A percentile compares a stretch with the other conserved stretches of the same genome.
Conservation (phyloP, 352 stramenopile species). For the Phytophthora pluvialis region DNA sequence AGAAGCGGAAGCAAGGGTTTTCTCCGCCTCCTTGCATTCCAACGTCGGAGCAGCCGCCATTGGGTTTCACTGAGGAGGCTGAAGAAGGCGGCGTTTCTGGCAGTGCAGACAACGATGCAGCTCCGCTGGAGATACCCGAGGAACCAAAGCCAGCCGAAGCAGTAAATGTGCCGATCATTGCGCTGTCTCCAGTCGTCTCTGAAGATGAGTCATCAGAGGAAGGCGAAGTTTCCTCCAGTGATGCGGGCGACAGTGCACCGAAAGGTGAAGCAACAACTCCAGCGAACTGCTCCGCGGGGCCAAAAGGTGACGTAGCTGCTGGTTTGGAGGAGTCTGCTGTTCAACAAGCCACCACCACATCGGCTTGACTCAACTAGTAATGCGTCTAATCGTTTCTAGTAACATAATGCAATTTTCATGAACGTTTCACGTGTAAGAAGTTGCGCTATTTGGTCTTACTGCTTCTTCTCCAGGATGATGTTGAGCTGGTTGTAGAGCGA, state of each 20-base stretch:
- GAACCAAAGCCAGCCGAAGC: slow-evolving; percentile 11
- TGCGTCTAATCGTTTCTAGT: slow-evolving; percentile 32
- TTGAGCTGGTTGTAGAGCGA: slow-evolving; percentile 88
- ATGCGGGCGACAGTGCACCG: not conserved
- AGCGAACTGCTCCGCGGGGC: slow-evolving; percentile 17
- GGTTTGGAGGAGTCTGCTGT: slow-evolving; percentile 24
- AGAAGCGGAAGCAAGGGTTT: slow-evolving; percentile 37
- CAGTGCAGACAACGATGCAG: not conserved
- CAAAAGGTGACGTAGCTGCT: slow-evolving; percentile 9
- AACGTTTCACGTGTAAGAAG: slow-evolving; percentile 3
- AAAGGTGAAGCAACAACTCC: slow-evolving; percentile 7
- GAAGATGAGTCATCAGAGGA: slow-evolving; percentile 29
- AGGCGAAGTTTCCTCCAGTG: slow-evolving; percentile 14
- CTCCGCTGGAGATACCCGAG: slow-evolving; percentile 5
- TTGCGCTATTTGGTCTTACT: slow-evolving; percentile 21
- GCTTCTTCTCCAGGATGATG: slow-evolving; percentile 88
- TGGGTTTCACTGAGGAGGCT: slow-evolving; percentile 36
- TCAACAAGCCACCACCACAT: slow-evolving; percentile 33
- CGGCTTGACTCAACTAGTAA: slow-evolving; percentile 27
- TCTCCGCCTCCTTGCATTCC: slow-evolving; percentile 33
- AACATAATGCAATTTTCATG: slow-evolving; percentile 25
- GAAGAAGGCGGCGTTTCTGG: slow-evolving; percentile 10
- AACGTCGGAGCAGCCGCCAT: slow-evolving; percentile 32
- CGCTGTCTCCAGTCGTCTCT: slow-evolving; percentile 29
- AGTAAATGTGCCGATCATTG: not conserved